Evolutionary conservation across 2,329 filamentous ascomycete species (phyloP).

Genomic region (Fusarium sp.): DNA sequence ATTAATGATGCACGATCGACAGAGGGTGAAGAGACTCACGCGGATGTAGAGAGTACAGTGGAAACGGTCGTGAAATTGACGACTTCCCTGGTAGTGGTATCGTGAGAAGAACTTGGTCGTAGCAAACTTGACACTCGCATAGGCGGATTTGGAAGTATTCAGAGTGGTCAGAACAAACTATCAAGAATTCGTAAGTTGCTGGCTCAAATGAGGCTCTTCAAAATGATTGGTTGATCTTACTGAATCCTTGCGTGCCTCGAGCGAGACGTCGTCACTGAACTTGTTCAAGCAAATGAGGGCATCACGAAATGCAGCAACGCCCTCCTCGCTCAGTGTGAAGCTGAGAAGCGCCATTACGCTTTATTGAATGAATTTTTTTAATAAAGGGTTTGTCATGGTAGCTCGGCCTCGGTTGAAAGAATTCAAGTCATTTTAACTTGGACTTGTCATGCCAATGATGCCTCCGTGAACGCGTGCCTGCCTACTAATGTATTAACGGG

Average conservation of each 20-base stretch:
- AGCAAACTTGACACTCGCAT: conserved; percentile 77
- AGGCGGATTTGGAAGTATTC: conserved; percentile 84
- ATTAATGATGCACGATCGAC: neutral
- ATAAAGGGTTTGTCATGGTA: neutral
- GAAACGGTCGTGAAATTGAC: conserved; percentile 69
- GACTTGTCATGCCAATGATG: conserved; percentile 8
- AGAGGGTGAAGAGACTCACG: conserved; percentile 53
- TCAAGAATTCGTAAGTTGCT: neutral
- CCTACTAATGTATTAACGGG: neutral
- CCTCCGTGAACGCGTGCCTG: conserved; percentile 26
- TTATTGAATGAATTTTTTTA: neutral
- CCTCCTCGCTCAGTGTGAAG: conserved; percentile 80
- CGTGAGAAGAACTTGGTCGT: conserved; percentile 77
- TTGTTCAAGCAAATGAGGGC: conserved; percentile 79
- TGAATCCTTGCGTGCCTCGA: conserved; percentile 77
- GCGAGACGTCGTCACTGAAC: conserved; percentile 82
- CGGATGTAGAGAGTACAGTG: conserved; percentile 81
- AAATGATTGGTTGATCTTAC: conserved; percentile 54
- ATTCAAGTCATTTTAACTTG: conserved; percentile 1
- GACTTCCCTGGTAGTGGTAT: conserved; percentile 72
- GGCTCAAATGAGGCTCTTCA: no score
- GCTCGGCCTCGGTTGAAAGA: neutral
- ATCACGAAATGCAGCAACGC: conserved; percentile 77
- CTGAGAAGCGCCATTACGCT: conserved; percentile 69
- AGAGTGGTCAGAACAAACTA: conserved; percentile 80